A percentile compares a stretch with the other conserved stretches of the same genome.
phyloP scores from a whole-genome alignment of 2,329 filamentous ascomycete species.

The Colletotrichum theobromicola region DNA sequence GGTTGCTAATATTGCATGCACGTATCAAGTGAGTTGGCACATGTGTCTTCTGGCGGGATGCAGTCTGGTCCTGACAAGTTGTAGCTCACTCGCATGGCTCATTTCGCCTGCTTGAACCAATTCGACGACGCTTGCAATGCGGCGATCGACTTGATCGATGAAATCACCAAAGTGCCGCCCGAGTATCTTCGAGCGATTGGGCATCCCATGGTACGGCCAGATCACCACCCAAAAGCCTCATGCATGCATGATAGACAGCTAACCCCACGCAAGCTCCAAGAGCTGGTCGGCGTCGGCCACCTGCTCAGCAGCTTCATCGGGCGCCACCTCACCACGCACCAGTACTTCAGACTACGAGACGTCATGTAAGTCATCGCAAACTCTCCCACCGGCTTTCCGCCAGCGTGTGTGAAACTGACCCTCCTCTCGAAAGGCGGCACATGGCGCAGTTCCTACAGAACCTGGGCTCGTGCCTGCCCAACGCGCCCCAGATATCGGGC shows the following conservation, averaged over 20 bases:
- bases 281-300: constrained; percentile 22
- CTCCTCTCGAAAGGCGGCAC: not conserved
- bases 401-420: not conserved
- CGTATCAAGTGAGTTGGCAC: constrained; percentile 27
- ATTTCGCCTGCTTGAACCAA: constrained; percentile 20
- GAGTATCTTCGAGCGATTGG: constrained; percentile 22
- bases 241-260: not conserved
- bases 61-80: not conserved
- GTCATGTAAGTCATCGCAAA: constrained; percentile 3
- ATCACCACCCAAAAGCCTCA: no score
- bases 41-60: no score
- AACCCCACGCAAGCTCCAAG: constrained; percentile 10
- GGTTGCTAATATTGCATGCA: constrained; percentile 40
- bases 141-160: constrained; percentile 15
- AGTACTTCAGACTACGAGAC: constrained; percentile 17
- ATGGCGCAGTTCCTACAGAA: constrained; percentile 23
- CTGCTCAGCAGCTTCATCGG: constrained; percentile 23
- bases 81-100: constrained; percentile 20
- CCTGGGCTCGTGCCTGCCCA: constrained; percentile 14
- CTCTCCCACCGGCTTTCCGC: not conserved
- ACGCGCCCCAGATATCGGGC: constrained; percentile 15
- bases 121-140: constrained; percentile 21
- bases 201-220: constrained; percentile 16
- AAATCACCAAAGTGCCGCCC: constrained; percentile 16
- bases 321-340: constrained; percentile 8